Base-by-base conservation (phyloP, 2,329 filamentous ascomycete species). In the Fusarium subtropicale region DNA sequence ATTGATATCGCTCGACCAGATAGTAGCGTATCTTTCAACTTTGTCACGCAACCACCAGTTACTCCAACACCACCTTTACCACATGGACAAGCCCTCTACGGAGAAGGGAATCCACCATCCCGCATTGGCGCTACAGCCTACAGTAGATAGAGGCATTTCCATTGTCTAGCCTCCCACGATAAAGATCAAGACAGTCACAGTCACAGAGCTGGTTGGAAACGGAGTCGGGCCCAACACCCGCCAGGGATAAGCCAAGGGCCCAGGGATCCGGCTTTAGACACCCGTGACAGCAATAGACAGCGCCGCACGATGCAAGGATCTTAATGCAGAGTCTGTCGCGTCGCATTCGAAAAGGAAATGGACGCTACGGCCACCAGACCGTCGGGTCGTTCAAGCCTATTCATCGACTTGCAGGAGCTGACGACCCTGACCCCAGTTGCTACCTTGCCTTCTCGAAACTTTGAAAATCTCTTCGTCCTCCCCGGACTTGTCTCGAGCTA, bases 351-450 rank as follows among this genome's bases (percentile, higher is more conserved):
- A 64, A 71, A 50, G 54, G 58, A 66, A 72, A 30, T 67, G 53
- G 64, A 68, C 71, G 71, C 71, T 73, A 73, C 71, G 59, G 61
- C 71, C 71, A 74, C 71, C 71, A 73, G 68, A 74, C 66, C 64
- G 64, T 73, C 64, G 66, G 71, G 71, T 72, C 69, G 66, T 54
- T 66, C 63, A 67, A 62, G 63, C 62, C 62, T 57, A 59, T 64
- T 64, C 62, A 58, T 58, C 51, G 34, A 52, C 60, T 61, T 66
- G 63, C 55, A 66, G 63, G 62, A 69, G 63, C 67, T 71, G 63
- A 70, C 63, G 54, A 68, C 58, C 57, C 57, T 59, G 45, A 66
- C 57, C 50, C 51, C 30, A 56, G 54, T n/a, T 52, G 28, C 48
- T 52, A 39, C 48, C 34, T 52, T 52, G 33, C 15, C 48, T 61